phyloP scores from a whole-genome alignment of 345 rosid species.

The Mangifera indica region DNA sequence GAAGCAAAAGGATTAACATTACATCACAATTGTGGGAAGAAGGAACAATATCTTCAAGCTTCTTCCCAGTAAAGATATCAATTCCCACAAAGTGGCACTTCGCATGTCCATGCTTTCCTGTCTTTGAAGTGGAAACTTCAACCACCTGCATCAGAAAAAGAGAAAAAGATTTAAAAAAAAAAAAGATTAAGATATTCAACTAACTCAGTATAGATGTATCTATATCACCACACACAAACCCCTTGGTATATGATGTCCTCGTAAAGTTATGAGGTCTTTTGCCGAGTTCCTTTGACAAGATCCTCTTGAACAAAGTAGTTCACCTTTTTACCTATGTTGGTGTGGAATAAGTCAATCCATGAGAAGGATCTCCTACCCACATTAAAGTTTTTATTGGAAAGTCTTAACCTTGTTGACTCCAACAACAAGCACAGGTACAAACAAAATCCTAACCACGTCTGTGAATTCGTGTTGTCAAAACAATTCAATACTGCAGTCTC shows the following conservation, averaged over 20 bases:
- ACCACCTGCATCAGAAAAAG: constrained; percentile 46
- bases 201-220: constrained; percentile 7
- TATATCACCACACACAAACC: not conserved
- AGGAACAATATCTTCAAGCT: constrained; percentile 74
- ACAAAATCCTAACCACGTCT: not conserved
- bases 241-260: not conserved
- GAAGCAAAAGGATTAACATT: constrained; percentile 5
- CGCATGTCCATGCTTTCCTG: constrained; percentile 80
- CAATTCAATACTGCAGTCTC: not conserved
- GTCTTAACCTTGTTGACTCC: constrained; percentile 15
- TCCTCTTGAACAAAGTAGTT: not conserved
- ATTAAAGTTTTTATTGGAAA: not conserved
- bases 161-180: not conserved
- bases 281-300: not conserved
- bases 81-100: constrained; percentile 82
- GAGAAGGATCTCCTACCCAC: not conserved
- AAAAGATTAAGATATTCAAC: not conserved
- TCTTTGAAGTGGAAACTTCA: constrained; percentile 77
- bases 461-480: too few relatives aligned
- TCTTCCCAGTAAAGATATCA: constrained; percentile 69
- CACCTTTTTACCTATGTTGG: not conserved
- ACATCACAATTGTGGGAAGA: constrained; percentile 81
- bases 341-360: not conserved
- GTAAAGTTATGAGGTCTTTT: not conserved
- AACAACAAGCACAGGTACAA: constrained; percentile 10